A percentile compares a stretch with the other conserved stretches of the same genome.
Evolutionary conservation across 208 protist species (phyloP).

Genomic region (Trypanosoma cruzi): DNA sequence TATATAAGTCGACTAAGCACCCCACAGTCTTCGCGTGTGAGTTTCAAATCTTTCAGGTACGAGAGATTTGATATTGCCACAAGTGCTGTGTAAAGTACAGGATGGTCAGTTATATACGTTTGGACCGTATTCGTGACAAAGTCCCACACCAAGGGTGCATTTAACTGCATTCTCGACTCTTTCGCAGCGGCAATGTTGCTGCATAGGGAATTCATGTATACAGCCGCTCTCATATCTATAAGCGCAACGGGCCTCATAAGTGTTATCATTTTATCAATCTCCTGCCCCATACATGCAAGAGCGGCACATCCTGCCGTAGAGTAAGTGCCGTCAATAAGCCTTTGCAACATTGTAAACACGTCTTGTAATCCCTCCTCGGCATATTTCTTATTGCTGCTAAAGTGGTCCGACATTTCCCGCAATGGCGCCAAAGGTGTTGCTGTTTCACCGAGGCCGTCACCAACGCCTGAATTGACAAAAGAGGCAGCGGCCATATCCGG

Average conservation of each 20-base stretch:
- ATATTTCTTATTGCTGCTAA: conserved; percentile 1
- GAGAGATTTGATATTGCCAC: conserved; percentile 33
- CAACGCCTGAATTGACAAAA: not conserved
- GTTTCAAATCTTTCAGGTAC: not conserved
- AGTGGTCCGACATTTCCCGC: not conserved
- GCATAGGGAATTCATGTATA: conserved; percentile 35
- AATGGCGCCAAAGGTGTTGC: not conserved
- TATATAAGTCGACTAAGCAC: conserved; percentile 20
- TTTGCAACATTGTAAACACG: conserved; percentile 15
- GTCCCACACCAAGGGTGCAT: conserved; percentile 18
- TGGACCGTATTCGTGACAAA: conserved; percentile 21
- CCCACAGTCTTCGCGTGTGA: conserved; percentile 18
- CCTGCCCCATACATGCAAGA: conserved; percentile 8
- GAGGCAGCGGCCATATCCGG: not conserved
- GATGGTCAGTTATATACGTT: conserved; percentile 28
- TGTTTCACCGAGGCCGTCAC: not conserved
- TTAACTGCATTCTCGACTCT: conserved; percentile 15
- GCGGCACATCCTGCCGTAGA: conserved; percentile 7
- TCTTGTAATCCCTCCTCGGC: conserved; percentile 16
- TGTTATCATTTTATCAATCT: conserved; percentile 25
- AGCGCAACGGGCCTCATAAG: conserved; percentile 26
- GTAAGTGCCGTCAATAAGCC: conserved; percentile 19
- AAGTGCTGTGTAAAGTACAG: conserved; percentile 31
- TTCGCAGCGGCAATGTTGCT: conserved; percentile 31
- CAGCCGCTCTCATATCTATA: conserved; percentile 21